Conservation (phyloP, 148 eudicot species). For the Arctostaphylos glauca region DNA sequence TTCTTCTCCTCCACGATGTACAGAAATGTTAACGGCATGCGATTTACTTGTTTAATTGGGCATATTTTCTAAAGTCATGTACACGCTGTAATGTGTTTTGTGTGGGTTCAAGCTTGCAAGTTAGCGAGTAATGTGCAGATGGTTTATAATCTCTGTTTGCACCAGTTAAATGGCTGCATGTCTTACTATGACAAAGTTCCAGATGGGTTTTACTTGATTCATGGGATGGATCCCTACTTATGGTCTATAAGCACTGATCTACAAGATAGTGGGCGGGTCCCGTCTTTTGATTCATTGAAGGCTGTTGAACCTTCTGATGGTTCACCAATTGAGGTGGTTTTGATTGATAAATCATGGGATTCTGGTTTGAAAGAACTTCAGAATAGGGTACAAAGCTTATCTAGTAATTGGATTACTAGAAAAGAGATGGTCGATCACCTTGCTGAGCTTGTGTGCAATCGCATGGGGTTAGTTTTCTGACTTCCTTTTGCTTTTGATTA, state of each 20-base stretch:
- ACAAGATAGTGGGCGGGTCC: slow-evolving; percentile 59
- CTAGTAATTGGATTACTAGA: slow-evolving; percentile 35
- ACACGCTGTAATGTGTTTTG: background rate
- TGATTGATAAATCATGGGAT: slow-evolving; percentile 56
- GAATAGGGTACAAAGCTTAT: slow-evolving; percentile 35
- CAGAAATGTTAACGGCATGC: background rate
- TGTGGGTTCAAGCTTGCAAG: background rate
- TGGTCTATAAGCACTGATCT: slow-evolving; percentile 66
- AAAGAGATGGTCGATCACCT: slow-evolving; percentile 56
- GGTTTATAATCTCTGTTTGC: slow-evolving; percentile 18
- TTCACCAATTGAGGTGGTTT: slow-evolving; percentile 46
- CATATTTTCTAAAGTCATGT: background rate
- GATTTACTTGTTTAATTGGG: slow-evolving; percentile 4
- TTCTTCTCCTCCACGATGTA: background rate
- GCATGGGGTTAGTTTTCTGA: slow-evolving; percentile 53
- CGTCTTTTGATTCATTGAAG: slow-evolving; percentile 59
- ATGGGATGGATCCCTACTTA: slow-evolving; percentile 74
- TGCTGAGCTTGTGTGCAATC: slow-evolving; percentile 57
- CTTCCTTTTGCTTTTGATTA: slow-evolving; percentile 4
- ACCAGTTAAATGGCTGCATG: slow-evolving; percentile 67
- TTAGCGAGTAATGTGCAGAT: background rate
- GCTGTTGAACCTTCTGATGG: slow-evolving; percentile 40
- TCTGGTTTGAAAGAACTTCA: slow-evolving; percentile 52
- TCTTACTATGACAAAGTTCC: slow-evolving; percentile 65
- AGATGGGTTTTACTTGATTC: slow-evolving; percentile 68